phyloP scores from a whole-genome alignment of 495 filamentous ascomycete genomes.

The Penicillium bovifimosum region DNA sequence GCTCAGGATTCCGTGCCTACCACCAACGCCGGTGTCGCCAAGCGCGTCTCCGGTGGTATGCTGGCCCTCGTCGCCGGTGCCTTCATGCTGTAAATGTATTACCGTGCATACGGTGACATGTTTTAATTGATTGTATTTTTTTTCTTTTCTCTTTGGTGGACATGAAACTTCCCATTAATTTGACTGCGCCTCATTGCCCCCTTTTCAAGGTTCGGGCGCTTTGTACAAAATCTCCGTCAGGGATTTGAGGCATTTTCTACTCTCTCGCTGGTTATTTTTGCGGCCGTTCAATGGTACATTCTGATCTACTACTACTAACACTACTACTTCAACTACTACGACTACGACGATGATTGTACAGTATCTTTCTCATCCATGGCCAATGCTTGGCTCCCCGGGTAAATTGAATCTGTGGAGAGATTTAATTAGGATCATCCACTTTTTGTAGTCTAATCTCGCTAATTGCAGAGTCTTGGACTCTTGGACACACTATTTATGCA shows the following conservation, averaged over 20 bases:
- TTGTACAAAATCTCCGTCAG: background rate
- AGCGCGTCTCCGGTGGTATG: conserved; percentile 37
- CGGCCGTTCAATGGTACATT: background rate
- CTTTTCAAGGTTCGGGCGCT: background rate
- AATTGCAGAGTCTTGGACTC: background rate
- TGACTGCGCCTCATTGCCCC: background rate
- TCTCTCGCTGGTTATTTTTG: background rate
- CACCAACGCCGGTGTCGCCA: conserved; percentile 28
- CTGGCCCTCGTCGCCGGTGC: conserved; percentile 34
- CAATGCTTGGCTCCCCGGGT: too few species aligned
- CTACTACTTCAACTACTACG: too few species aligned
- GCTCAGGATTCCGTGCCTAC: background rate
- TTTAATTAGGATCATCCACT: background rate
- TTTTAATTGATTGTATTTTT: background rate
- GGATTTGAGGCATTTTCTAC: background rate
- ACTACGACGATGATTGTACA: too few species aligned
- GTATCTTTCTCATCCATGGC: background rate
- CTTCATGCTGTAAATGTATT: conserved; percentile 28
- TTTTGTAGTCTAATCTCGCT: conserved; percentile 3
- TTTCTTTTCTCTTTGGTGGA: background rate
- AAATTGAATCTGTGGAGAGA: background rate
- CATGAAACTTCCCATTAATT: background rate
- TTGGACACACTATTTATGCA: too few species aligned
- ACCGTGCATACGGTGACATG: background rate
- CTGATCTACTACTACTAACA: background rate